phyloP scores from a whole-genome alignment of 352 stramenopile species.

The Thalassiosira mediterranea region DNA sequence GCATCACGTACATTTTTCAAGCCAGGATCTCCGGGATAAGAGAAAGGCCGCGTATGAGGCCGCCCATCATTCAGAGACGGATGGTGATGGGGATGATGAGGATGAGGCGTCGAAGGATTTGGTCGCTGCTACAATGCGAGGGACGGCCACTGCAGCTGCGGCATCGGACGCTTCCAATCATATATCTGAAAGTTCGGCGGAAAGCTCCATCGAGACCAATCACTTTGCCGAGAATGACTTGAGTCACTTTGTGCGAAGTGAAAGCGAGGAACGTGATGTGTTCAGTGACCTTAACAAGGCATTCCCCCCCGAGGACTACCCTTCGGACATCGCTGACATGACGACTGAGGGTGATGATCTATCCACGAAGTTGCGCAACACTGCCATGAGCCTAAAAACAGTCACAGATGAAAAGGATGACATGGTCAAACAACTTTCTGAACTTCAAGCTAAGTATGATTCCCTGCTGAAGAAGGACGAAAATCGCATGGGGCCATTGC shows the following conservation, averaged over 20 bases:
- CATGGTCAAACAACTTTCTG: too few relatives aligned
- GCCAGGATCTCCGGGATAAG: too few relatives aligned
- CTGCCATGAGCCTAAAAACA: not conserved
- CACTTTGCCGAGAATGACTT: not conserved
- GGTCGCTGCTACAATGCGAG: not conserved
- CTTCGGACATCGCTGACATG: not conserved
- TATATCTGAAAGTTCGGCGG: not conserved
- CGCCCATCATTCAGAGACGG: too few relatives aligned
- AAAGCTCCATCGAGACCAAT: not conserved
- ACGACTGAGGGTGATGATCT: not conserved
- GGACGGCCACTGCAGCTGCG: not conserved
- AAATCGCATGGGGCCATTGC: not conserved
- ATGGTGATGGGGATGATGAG: not conserved
- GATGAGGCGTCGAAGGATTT: not conserved
- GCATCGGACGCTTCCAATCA: not conserved
- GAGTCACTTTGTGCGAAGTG: not conserved
- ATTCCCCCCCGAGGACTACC: not conserved
- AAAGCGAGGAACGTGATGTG: not conserved
- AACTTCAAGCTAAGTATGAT: conserved; percentile 12
- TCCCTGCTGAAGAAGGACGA: not conserved
- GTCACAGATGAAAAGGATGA: conserved; percentile 15
- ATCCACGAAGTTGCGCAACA: not conserved
- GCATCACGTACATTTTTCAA: too few relatives aligned
- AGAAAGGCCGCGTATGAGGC: too few relatives aligned
- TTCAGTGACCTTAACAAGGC: not conserved